Evolutionary conservation across 2,329 filamentous ascomycete species (phyloP).

Genomic region (Hirsutella minnesotensis): DNA sequence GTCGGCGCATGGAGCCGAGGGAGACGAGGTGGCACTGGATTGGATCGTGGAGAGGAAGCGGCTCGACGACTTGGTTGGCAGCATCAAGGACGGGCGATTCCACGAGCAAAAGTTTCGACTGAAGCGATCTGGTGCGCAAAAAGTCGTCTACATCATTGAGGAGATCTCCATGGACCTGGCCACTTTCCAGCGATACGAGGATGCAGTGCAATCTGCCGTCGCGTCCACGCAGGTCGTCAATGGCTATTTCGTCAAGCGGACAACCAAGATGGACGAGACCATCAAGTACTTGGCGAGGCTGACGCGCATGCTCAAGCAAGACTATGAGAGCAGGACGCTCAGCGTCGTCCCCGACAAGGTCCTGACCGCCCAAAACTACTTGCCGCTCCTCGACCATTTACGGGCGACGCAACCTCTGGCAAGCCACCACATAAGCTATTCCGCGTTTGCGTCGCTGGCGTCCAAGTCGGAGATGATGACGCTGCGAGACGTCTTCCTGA

Average conservation of each 20-base stretch:
- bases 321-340: slow-evolving; percentile 48
- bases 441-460: slow-evolving; percentile 57
- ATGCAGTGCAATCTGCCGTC: slow-evolving; percentile 60
- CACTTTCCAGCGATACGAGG: slow-evolving; percentile 44
- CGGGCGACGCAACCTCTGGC: slow-evolving; percentile 35
- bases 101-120: slow-evolving; percentile 78
- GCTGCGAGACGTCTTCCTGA: slow-evolving; percentile 62
- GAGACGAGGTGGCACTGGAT: slow-evolving; percentile 63
- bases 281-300: slow-evolving; percentile 64
- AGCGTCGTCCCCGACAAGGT: slow-evolving; percentile 53
- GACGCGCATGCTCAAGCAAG: slow-evolving; percentile 54
- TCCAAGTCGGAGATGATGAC: slow-evolving; percentile 68
- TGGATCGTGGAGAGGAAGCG: slow-evolving; percentile 75
- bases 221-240: slow-evolving; percentile 68
- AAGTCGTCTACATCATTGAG: slow-evolving; percentile 70
- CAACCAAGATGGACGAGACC: slow-evolving; percentile 63
- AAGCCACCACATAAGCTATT: slow-evolving; percentile 54
- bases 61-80: slow-evolving; percentile 66
- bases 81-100: slow-evolving; percentile 73
- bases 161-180: slow-evolving; percentile 51
- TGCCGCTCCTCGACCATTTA: slow-evolving; percentile 49
- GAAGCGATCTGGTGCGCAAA: slow-evolving; percentile 57
- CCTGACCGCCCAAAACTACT: slow-evolving; percentile 54
- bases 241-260: slow-evolving; percentile 69
- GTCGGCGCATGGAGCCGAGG: slow-evolving; percentile 43